Conservation (phyloP, 108 stramenopile genomes). For the Stephanodiscus triporus region DNA sequence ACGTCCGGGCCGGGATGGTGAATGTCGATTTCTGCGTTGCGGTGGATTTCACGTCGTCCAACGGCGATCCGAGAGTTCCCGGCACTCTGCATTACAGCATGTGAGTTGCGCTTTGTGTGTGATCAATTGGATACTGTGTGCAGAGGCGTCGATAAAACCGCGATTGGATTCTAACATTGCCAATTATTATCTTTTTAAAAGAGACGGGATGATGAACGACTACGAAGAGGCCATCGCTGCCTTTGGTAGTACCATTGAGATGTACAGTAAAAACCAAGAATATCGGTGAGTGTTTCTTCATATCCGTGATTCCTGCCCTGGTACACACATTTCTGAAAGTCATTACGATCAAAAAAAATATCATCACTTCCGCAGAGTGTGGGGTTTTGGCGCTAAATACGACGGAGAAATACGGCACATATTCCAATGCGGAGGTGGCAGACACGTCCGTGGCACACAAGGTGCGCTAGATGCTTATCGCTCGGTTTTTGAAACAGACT, state of each 20-base stretch:
- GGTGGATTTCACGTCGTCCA: constrained; percentile 73
- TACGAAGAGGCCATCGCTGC: constrained; percentile 81
- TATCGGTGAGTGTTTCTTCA: constrained; percentile 51
- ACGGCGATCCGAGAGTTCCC: constrained; percentile 56
- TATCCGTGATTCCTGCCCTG: neutral
- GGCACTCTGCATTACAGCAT: constrained; percentile 59
- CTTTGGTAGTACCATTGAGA: constrained; percentile 71
- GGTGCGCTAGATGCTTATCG: constrained; percentile 81
- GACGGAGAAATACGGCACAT: constrained; percentile 58
- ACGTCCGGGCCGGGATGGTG: constrained; percentile 36
- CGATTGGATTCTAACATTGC: constrained; percentile 1
- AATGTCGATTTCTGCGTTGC: constrained; percentile 77
- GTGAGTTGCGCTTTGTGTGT: neutral
- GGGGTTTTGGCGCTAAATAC: constrained; percentile 90
- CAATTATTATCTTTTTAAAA: constrained; percentile 21
- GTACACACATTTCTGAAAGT: neutral
- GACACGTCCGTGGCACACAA: constrained; percentile 55
- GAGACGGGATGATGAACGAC: constrained; percentile 56
- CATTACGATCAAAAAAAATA: neutral
- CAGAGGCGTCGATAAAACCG: neutral
- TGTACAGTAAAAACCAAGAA: constrained; percentile 57
- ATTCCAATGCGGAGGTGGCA: constrained; percentile 49
- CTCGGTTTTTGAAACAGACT: constrained; percentile 48
- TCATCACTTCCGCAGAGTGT: constrained; percentile 44
- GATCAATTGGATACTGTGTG: neutral